phyloP scores from a whole-genome alignment of 202 grass and related monocot genomes.

The Eragrostis tef region DNA sequence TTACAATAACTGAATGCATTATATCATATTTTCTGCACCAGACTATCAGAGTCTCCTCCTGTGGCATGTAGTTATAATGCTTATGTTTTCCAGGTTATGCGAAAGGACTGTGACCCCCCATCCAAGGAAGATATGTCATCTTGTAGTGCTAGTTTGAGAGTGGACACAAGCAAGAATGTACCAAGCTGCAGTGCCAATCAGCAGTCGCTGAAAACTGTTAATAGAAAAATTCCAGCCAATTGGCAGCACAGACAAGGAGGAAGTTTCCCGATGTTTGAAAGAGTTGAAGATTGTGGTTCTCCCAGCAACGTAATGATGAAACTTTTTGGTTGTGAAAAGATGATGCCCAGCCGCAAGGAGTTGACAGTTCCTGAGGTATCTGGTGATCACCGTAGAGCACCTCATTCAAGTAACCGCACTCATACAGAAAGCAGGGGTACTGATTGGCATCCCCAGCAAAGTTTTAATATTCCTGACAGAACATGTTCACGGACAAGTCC shows the following conservation, averaged over 20 bases:
- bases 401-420: slow-evolving; percentile 2
- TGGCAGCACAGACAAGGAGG: slow-evolving; percentile 14
- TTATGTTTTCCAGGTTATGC: slow-evolving; percentile 53
- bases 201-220: slow-evolving; percentile 5
- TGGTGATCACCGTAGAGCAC: background rate
- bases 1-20: background rate
- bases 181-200: slow-evolving; percentile 2
- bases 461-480: background rate
- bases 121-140: slow-evolving; percentile 34
- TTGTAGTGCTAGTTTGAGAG: background rate
- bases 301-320: slow-evolving; percentile 13
- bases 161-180: background rate
- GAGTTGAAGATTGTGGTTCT: slow-evolving; percentile 7
- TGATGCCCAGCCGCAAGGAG: slow-evolving; percentile 7
- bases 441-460: slow-evolving; percentile 14
- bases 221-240: slow-evolving; percentile 19
- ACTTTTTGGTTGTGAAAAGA: slow-evolving; percentile 24
- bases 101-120: slow-evolving; percentile 41
- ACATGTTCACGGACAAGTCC: slow-evolving; percentile 24
- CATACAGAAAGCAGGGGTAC: slow-evolving; percentile 11
- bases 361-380: slow-evolving; percentile 8
- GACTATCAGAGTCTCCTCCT: background rate
- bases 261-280: background rate
- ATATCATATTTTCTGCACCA: background rate
- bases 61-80: background rate